These are phyloP conservation scores for Penicillium sp. DNA, from an alignment of 2,329 filamentous ascomycete species.

Conservation along the genomic window DNA sequence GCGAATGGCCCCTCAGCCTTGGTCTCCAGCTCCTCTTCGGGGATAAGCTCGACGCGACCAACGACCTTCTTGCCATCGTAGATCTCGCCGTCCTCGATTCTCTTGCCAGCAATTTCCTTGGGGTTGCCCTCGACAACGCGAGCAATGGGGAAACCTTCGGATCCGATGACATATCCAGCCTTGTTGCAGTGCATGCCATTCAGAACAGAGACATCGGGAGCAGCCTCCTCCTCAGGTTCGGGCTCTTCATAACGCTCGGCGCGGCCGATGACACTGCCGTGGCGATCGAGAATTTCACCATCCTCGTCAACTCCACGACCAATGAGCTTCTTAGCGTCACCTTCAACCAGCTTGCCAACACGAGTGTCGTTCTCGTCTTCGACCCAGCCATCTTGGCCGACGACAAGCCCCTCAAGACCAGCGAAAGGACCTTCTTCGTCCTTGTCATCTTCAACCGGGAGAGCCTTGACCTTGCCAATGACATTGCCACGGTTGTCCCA, in stretches of 20 bases:
- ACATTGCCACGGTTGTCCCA: conserved; percentile 67
- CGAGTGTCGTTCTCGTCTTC: conserved; percentile 53
- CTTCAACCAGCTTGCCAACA: conserved; percentile 59
- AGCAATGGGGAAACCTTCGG: conserved; percentile 59
- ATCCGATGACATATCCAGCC: conserved; percentile 60
- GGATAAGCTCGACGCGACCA: conserved; percentile 62
- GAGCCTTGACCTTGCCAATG: conserved; percentile 52
- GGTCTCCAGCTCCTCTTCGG: conserved; percentile 59
- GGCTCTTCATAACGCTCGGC: conserved; percentile 59
- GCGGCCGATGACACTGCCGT: conserved; percentile 65
- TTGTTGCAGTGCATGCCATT: conserved; percentile 62
- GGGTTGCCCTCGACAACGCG: conserved; percentile 59
- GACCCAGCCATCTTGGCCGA: conserved; percentile 54
- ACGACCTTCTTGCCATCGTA: conserved; percentile 61
- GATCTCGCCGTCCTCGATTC: conserved; percentile 61
- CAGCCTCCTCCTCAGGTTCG: conserved; percentile 51
- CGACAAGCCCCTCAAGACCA: conserved; percentile 51
- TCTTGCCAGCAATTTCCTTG: conserved; percentile 60
- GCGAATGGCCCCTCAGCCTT: conserved; percentile 63
- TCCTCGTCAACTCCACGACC: conserved; percentile 65
- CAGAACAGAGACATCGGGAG: conserved; percentile 58
- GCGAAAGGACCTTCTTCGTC: conserved; percentile 49
- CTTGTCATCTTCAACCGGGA: conserved; percentile 40
- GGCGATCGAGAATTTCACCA: conserved; percentile 65
- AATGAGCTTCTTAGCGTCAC: conserved; percentile 63